These are phyloP conservation scores for Thymus mandschuricus DNA, from an alignment of 257 asterid genomes.

Conservation along the genomic window DNA sequence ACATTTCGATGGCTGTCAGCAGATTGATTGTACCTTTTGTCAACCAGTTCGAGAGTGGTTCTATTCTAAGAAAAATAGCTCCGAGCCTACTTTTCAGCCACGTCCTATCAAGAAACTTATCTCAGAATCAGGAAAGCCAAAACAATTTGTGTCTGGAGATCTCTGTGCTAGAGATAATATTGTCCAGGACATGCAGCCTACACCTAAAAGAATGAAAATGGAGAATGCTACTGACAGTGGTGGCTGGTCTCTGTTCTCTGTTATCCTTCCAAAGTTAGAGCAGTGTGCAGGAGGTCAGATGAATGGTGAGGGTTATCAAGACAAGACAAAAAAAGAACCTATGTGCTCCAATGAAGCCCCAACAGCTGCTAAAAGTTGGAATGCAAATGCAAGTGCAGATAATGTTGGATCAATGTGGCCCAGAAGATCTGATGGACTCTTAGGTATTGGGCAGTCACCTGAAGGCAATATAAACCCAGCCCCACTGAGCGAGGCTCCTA, in stretches of 20 bases:
- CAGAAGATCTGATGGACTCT: slow-evolving; percentile 1
- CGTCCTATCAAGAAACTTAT: slow-evolving; percentile 22
- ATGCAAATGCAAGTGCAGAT: slow-evolving; percentile 28
- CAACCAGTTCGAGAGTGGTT: slow-evolving; percentile 34
- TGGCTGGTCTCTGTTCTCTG: slow-evolving; percentile 34
- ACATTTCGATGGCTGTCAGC: slow-evolving; percentile 49
- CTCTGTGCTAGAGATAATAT: slow-evolving; percentile 27
- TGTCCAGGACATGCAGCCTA: slow-evolving; percentile 36
- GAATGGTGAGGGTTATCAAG: slow-evolving; percentile 10
- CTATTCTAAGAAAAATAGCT: slow-evolving; percentile 13
- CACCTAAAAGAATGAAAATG: slow-evolving; percentile 47
- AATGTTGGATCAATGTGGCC: slow-evolving; percentile 23
- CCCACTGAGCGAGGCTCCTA: slow-evolving; percentile 20
- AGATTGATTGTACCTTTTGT: slow-evolving; percentile 41
- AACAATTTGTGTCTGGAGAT: slow-evolving; percentile 26
- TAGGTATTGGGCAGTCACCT: slow-evolving; percentile 14
- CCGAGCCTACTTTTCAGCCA: slow-evolving; percentile 31
- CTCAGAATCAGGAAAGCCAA: slow-evolving; percentile 34
- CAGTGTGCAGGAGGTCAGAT: slow-evolving; percentile 10
- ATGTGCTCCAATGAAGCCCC: slow-evolving; percentile 28
- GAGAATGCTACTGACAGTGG: slow-evolving; percentile 31
- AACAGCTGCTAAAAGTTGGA: slow-evolving; percentile 33
- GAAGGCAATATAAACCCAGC: slow-evolving; percentile 21
- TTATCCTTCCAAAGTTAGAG: slow-evolving; percentile 24
- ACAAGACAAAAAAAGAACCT: slow-evolving; percentile 25